Evolutionary conservation across 2,329 filamentous ascomycete genomes (phyloP), one percentile per base, ranked within the genome.

Genomic region (Monosporascus sp.): DNA sequence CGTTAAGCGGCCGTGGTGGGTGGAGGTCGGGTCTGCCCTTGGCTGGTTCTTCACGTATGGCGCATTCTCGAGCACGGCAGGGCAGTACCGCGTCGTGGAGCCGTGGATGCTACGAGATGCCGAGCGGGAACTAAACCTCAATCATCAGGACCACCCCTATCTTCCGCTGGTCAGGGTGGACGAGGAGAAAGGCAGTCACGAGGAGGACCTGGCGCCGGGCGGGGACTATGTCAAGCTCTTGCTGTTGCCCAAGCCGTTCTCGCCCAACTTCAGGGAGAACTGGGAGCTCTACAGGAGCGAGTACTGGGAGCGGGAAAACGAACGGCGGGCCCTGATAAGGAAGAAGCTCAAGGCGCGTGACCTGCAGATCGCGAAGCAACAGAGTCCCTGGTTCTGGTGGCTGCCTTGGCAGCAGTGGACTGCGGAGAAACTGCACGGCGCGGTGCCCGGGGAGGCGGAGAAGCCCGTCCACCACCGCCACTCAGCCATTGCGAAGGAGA

Each of bases 281-380:
- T 99, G 94, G 94, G 94, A 99, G 66, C 79, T 93, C 17, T 99
- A 95, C 71, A 82, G 94, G 51, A 86, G 87, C 37, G 92, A 97
- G 56, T 99, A 97, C 72, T 99, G 94, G 94, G 93, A 97, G 63
- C 86, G 86, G 56, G 94, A 99, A 70, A 99, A 99, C 66, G 91
- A 96, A 69, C 86, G 93, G 2, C 85, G 94, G 14, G 82, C 87
- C 3, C 74, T 88, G 53, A 75, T 97, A 24, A 81, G 90, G 43
- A 67, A 79, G 44, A 88, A 88, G 65, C 75, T 96, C 49, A 82
- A 85, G 57, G 80, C 84, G 50, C 80, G 82, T 35, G 86, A 92
- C 62, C 78, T 80, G 18, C 84, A 87, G 56, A 73, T 89, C 40
- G 85, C 87, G 14, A 84, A 82, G 64, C 77, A 85, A 63, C 78